A percentile compares a stretch with the other conserved stretches of the same genome.
These are phyloP conservation scores for Trichomonas gallinae DNA, from an alignment of 208 protist species.

Conservation along the genomic window DNA sequence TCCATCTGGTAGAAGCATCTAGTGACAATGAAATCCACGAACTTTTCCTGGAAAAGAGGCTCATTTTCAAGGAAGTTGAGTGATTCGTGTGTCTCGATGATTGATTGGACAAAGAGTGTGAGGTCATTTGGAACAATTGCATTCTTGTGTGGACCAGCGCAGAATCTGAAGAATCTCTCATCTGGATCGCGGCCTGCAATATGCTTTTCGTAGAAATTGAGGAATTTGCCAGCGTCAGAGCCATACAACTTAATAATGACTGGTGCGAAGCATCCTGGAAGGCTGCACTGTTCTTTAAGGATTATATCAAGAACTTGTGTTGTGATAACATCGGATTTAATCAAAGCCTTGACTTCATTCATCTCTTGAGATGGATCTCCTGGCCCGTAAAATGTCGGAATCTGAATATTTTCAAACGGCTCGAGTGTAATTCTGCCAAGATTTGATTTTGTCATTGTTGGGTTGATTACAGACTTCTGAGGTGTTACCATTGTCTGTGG, in stretches of 20 bases:
- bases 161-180: slow-evolving; percentile 4
- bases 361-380: neutral
- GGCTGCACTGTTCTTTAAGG: neutral
- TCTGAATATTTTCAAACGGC: neutral
- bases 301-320: neutral
- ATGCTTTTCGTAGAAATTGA: neutral
- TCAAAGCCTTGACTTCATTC: neutral
- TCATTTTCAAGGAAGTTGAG: neutral
- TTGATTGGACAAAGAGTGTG: neutral
- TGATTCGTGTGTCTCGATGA: neutral
- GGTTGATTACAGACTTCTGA: neutral
- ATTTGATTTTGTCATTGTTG: neutral
- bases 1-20: neutral
- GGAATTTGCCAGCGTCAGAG: neutral
- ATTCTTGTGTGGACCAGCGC: neutral
- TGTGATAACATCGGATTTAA: neutral
- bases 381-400: neutral
- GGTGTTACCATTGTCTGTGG: neutral
- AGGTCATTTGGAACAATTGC: neutral
- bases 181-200: neutral
- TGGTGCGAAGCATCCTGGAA: slow-evolving; percentile 6
- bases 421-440: neutral
- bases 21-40: slow-evolving; percentile 9
- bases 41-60: neutral
- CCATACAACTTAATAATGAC: neutral